Base-by-base conservation (phyloP, 2,329 filamentous ascomycete genomes). In the Monilinia aucupariae region DNA sequence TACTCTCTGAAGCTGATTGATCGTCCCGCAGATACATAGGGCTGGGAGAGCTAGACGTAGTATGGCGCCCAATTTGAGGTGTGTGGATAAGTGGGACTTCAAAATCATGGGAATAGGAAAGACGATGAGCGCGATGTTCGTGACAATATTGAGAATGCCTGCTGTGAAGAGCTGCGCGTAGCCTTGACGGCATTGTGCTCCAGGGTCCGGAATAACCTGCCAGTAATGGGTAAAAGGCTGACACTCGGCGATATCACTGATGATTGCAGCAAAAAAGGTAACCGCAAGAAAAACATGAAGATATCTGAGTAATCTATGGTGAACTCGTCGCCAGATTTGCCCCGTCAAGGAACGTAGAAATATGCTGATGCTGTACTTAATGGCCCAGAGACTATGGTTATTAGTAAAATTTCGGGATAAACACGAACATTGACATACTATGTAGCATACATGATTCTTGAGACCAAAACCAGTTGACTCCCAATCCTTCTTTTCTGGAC, bases 21-120 rank as follows among this genome's bases (percentile, higher is more conserved):
- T 79, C 0, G 92, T 96, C 66, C 93, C 86, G 47, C 77, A 86
- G 56, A 97, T 87, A 17, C 94, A 83, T 62, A 87, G 81, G 51
- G 93, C 73, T n/a, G 91, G 96, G 5, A 62, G 52, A 1, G 60
- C 60, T 17, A 62, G 9, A 32, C 60, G 51, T 20, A 62, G 4
- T 17, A 62, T 49, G 2, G 50, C 60, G 25, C 52, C 58, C 13
- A 58, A 27, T 49, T 62, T 62, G 25, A 45, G 51, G 3, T 47
- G 17, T 22, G 85, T 72, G 0, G 82, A 79, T 83, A 97, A 91
- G 12, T 85, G 81, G 58, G 91, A 93, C 61, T 82, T 82, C 47
- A 96, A 74, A 64, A 97, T 91, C 69, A 97, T 89, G 0, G 92
- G 90, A 22, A 97, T 88, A 0, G 94, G 93, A 67, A 96, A 96